Conservation (phyloP, 2,329 filamentous ascomycete species). For the Domatiomyces globalis region DNA sequence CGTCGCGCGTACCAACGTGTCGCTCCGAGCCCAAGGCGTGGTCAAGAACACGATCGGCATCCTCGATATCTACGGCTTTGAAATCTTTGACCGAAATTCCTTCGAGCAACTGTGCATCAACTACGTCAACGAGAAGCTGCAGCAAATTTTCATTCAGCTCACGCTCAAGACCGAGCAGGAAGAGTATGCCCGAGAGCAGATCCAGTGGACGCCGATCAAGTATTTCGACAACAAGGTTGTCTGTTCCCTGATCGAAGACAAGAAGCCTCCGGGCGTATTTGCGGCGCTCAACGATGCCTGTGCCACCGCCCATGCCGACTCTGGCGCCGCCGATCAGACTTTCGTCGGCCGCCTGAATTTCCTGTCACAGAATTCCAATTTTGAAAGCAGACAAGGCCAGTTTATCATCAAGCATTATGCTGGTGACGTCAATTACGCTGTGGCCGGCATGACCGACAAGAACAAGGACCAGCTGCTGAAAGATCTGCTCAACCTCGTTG, state of each 20-base stretch:
- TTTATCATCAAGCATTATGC: conserved; percentile 99
- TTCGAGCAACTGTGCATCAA: conserved; percentile 99
- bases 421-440: conserved; percentile 85
- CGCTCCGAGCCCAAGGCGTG: conserved; percentile 61
- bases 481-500: conserved; percentile 76
- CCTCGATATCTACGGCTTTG: conserved; percentile 96
- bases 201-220: conserved; percentile 97
- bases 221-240: conserved; percentile 99
- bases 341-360: conserved; percentile 89
- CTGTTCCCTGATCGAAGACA: conserved; percentile 89
- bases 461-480: conserved; percentile 97
- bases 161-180: conserved; percentile 95
- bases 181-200: conserved; percentile 89
- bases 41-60: conserved; percentile 84
- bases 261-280: conserved; percentile 79
- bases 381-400: conserved; percentile 81
- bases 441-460: conserved; percentile 97
- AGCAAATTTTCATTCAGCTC: conserved; percentile 97
- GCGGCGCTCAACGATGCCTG: conserved; percentile 95
- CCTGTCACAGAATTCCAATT: conserved; percentile 73
- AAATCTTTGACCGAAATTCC: conserved; percentile 98
- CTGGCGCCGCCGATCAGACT: conserved; percentile 81
- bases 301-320: conserved; percentile 94
- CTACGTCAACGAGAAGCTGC: conserved; percentile 97
- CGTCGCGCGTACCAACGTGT: conserved; percentile 78